These are phyloP conservation scores for Globisporangium splendens DNA, from an alignment of 352 stramenopile genomes.

Conservation along the genomic window DNA sequence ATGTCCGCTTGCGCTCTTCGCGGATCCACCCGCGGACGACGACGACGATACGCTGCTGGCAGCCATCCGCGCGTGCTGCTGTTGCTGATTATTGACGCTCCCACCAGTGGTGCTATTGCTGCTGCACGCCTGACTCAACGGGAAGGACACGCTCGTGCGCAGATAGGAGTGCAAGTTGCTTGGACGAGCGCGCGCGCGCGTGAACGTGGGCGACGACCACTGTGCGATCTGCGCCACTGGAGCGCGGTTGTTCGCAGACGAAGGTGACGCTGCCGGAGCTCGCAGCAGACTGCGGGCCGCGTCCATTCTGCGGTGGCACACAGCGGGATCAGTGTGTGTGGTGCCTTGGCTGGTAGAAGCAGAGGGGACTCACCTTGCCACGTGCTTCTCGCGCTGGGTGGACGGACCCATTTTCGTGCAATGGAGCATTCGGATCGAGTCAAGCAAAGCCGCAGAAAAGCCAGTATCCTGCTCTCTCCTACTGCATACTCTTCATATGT, in stretches of 20 bases:
- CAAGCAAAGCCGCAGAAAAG: conserved; percentile 2
- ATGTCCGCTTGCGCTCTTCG: conserved; percentile 6
- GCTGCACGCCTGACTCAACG: conserved; percentile 19
- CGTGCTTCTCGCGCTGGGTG: conserved; percentile 7
- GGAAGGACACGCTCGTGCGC: conserved; percentile 30
- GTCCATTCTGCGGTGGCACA: conserved; percentile 24
- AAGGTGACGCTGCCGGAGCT: conserved; percentile 14
- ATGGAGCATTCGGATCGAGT: neutral
- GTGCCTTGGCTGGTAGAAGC: neutral
- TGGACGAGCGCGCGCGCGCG: conserved; percentile 32
- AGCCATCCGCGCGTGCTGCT: conserved; percentile 13
- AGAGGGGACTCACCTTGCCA: neutral
- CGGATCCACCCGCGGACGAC: conserved; percentile 7
- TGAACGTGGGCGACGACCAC: conserved; percentile 38
- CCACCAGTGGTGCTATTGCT: conserved; percentile 1
- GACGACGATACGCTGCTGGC: conserved; percentile 6
- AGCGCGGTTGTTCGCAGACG: neutral
- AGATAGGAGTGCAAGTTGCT: conserved; percentile 42
- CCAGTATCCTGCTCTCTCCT: neutral
- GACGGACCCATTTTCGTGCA: conserved; percentile 12
- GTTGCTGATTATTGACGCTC: neutral
- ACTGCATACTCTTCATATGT: neutral
- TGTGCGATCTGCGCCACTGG: conserved; percentile 5
- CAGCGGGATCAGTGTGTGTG: neutral
- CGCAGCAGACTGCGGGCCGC: conserved; percentile 21